These are phyloP conservation scores for Psidium friedrichsthalianum DNA, from an alignment of 345 rosid genomes.

Conservation along the genomic window DNA sequence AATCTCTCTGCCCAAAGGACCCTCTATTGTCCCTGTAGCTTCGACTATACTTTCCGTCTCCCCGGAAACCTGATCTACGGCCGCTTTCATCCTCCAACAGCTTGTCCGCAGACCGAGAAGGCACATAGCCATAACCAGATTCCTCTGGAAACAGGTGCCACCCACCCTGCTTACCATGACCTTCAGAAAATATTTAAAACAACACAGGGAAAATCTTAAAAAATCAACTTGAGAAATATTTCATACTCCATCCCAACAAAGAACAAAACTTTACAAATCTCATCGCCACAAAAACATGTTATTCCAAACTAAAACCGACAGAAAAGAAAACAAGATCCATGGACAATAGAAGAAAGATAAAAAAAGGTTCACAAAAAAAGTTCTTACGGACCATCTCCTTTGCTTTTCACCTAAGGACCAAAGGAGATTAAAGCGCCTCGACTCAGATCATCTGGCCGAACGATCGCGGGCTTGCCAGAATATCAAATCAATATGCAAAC, in stretches of 20 bases:
- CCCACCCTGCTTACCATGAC: conserved; percentile 86
- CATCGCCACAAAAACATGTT: not conserved
- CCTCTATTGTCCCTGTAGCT: conserved; percentile 52
- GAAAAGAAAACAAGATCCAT: not conserved
- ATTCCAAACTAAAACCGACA: not conserved
- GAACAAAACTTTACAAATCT: not conserved
- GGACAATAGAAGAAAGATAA: not conserved
- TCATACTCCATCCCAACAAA: not conserved
- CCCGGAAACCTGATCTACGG: conserved; percentile 38
- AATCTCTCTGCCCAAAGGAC: conserved; percentile 58
- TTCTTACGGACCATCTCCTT: not conserved
- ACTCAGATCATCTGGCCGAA: not conserved
- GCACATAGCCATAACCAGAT: conserved; percentile 44
- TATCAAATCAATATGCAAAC: not conserved
- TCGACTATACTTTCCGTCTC: conserved; percentile 64
- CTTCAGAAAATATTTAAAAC: conserved; percentile 37
- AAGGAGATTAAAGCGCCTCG: not conserved
- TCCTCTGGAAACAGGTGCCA: conserved; percentile 65
- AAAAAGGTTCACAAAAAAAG: not conserved
- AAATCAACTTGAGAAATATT: conserved; percentile 15
- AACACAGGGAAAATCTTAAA: conserved; percentile 11
- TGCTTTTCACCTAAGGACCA: not conserved
- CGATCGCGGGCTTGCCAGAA: not conserved
- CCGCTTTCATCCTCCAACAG: conserved; percentile 47
- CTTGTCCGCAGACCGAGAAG: conserved; percentile 45